Base-by-base conservation (phyloP, 2,329 filamentous ascomycete species). In the Alternaria sp. region DNA sequence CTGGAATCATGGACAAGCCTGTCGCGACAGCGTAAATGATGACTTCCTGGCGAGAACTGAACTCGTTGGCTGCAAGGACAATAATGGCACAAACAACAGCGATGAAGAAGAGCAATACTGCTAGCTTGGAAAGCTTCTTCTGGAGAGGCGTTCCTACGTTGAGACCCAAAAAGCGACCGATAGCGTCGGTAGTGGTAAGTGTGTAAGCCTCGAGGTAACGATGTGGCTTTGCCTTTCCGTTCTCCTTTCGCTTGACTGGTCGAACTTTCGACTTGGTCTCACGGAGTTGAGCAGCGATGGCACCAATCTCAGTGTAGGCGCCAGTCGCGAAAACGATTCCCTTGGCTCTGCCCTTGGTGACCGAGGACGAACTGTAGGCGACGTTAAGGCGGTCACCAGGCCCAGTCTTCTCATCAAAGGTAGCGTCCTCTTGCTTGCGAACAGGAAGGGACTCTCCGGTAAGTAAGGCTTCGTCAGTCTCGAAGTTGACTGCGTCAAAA, bases 261-360 rank as follows among this genome's bases (percentile, higher is more conserved):
- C 81, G 73, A 64, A 54, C 72, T 69, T 64, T 72, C 49, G 60
- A 66, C 18, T 60, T 48, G 57, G 83, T 84, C 22, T 86, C 85
- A 43, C 89, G 86, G 22, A 94, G 83, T 54, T 90, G 80, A 44
- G 86, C 84, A 25, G 91, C 90, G 65, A 93, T 92, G 64, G 87
- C 87, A 62, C 91, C 91, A 57, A 93, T 90, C 73, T 92, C 89
- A 8, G 91, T 93, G 60, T 84, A 80, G 87, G 92, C 90, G 38
- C 88, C 90, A 7, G 87, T 91, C 8, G 87, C 85, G 50, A 89
- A 86, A 30, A 92, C 89, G 44, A 92, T 84, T 44, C 90, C 90
- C 16, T 84, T 87, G 32, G 86, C 90, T 54, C 90, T 87, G 34
- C 90, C 90, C 65, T 89, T 89, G 7, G 89, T 91, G 60, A 92